Evolutionary conservation across 2,329 filamentous ascomycete genomes (phyloP).

Genomic region (Tolypocladium guangdongense): DNA sequence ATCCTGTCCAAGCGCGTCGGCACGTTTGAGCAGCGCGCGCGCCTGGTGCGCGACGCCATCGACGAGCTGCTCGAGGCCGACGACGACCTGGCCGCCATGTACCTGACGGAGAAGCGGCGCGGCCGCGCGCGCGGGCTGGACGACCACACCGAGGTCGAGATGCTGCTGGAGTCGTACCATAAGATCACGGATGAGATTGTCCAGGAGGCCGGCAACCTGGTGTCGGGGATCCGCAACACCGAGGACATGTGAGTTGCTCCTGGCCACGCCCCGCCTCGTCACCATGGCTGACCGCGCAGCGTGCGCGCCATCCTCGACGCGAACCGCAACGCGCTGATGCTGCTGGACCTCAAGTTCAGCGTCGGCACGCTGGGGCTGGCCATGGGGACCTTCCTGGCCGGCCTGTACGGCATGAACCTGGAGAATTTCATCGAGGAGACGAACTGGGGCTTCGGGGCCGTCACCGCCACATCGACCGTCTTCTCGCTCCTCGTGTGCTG

Average conservation of each 20-base stretch:
- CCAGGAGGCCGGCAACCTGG: constrained; percentile 84
- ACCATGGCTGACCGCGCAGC: too few relatives aligned
- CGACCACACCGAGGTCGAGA: constrained; percentile 93
- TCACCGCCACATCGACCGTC: constrained; percentile 59
- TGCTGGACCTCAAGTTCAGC: constrained; percentile 91
- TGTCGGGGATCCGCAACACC: constrained; percentile 91
- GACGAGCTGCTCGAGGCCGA: constrained; percentile 93
- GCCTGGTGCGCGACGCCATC: constrained; percentile 86
- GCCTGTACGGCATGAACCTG: constrained; percentile 99
- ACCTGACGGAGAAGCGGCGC: constrained; percentile 76
- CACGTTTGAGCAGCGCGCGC: constrained; percentile 95
- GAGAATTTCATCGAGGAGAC: constrained; percentile 98
- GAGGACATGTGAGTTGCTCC: constrained; percentile 74
- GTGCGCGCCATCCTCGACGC: constrained; percentile 95
- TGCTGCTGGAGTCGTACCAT: constrained; percentile 93
- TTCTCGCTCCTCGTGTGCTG: constrained; percentile 69
- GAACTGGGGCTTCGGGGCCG: constrained; percentile 68
- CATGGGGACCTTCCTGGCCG: constrained; percentile 87
- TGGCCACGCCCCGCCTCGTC: neutral
- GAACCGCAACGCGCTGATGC: constrained; percentile 96
- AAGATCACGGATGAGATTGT: constrained; percentile 98
- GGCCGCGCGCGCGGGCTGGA: constrained; percentile 65
- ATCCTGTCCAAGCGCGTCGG: constrained; percentile 92
- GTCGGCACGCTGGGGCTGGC: constrained; percentile 91
- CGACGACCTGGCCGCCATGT: constrained; percentile 91